phyloP scores from a whole-genome alignment of 148 eudicot species.

The Tetragonia tetragonoides region DNA sequence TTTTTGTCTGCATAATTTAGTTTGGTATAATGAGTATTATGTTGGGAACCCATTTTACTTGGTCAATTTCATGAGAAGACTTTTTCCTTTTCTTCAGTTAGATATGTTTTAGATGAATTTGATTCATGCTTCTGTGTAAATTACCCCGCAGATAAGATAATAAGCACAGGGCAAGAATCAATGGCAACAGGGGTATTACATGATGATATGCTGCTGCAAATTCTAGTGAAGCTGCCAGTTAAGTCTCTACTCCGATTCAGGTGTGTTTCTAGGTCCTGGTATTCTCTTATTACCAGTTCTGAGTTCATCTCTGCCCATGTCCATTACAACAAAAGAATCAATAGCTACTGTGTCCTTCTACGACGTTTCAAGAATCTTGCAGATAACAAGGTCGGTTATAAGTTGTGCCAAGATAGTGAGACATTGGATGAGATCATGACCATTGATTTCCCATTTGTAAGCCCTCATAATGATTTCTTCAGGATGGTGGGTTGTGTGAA shows the following conservation, averaged over 20 bases:
- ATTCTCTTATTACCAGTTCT: slow-evolving; percentile 27
- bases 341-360: slow-evolving; percentile 16
- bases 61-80: not conserved
- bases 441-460: slow-evolving; percentile 21
- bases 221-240: slow-evolving; percentile 30
- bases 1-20: too few relatives aligned
- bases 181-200: slow-evolving; percentile 20
- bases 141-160: not conserved
- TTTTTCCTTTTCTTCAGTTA: not conserved
- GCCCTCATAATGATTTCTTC: slow-evolving; percentile 16
- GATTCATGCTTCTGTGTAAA: not conserved
- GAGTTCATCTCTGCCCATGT: slow-evolving; percentile 31
- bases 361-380: slow-evolving; percentile 6
- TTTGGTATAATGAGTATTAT: not conserved
- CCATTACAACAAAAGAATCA: not conserved
- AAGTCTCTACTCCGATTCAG: slow-evolving; percentile 28
- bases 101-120: not conserved
- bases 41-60: not conserved
- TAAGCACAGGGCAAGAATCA: not conserved
- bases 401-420: slow-evolving; percentile 25
- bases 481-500: slow-evolving; percentile 33
- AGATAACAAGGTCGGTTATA: slow-evolving; percentile 14
- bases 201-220: slow-evolving; percentile 22
- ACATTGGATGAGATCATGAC: slow-evolving; percentile 13
- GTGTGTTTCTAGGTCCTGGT: slow-evolving; percentile 33